Conservation (phyloP, 805 yeast species). For the Jamesozyma jinghongensis region DNA sequence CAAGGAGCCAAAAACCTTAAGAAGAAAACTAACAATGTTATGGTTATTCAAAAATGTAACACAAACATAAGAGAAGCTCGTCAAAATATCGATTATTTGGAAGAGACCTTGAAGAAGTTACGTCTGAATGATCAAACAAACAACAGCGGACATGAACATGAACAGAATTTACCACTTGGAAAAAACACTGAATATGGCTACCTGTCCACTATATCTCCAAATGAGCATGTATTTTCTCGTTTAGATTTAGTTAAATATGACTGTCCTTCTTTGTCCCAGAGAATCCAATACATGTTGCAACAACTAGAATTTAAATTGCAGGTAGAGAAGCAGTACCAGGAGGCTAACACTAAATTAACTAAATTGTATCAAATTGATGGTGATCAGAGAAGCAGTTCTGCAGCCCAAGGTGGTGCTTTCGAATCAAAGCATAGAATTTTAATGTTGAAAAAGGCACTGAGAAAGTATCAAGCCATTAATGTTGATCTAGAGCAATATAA, state of each 20-base stretch:
- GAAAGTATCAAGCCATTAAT: conserved; percentile 83
- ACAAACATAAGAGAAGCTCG: conserved; percentile 85
- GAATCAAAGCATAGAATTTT: conserved; percentile 84
- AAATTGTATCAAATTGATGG: conserved; percentile 85
- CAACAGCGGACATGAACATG: conserved; percentile 1
- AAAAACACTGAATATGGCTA: conserved; percentile 20
- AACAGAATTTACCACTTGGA: conserved; percentile 3
- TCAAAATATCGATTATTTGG: conserved; percentile 80
- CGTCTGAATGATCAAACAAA: conserved; percentile 15
- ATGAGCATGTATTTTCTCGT: conserved; percentile 43
- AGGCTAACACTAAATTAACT: conserved; percentile 83
- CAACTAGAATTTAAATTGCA: conserved; percentile 88
- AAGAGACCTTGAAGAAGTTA: conserved; percentile 62
- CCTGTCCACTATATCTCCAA: conserved; percentile 33
- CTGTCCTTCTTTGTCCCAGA: conserved; percentile 88
- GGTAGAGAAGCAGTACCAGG: conserved; percentile 87
- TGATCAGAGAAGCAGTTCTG: conserved; percentile 73
- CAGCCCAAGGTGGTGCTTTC: conserved; percentile 78
- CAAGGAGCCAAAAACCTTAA: conserved; percentile 78
- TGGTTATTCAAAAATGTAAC: conserved; percentile 85
- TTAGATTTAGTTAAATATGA: conserved; percentile 84
- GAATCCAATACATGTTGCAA: conserved; percentile 91
- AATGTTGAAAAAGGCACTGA: conserved; percentile 71
- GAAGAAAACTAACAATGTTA: conserved; percentile 66
- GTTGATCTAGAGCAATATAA: conserved; percentile 52